Conservation (phyloP, 371 early-diverging fungal species). For the Mucor lusitanicus region DNA sequence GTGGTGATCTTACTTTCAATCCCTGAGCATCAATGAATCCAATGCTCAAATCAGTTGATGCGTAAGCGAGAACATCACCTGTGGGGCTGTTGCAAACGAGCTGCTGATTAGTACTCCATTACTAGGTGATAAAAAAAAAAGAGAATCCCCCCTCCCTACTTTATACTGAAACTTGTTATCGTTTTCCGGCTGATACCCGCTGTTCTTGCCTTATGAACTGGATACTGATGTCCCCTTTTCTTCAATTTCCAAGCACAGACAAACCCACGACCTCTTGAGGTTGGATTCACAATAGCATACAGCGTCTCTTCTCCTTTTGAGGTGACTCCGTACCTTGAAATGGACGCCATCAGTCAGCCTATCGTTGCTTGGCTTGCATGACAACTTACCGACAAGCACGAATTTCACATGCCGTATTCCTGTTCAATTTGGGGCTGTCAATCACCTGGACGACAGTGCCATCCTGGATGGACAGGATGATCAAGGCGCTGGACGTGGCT, state of each 20-base stretch:
- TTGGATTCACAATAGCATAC: conserved; percentile 44
- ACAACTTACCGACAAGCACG: conserved; percentile 46
- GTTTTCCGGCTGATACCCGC: conserved; percentile 36
- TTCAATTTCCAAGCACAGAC: conserved; percentile 37
- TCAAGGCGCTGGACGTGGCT: conserved; percentile 42
- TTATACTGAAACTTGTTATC: conserved; percentile 38
- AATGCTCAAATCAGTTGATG: conserved; percentile 57
- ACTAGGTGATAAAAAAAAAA: too few species aligned
- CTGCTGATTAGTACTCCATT: neutral
- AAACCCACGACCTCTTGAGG: conserved; percentile 30
- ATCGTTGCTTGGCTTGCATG: neutral
- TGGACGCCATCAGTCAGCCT: neutral
- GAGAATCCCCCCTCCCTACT: conserved; percentile 24
- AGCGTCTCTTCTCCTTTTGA: conserved; percentile 17
- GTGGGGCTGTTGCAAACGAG: conserved; percentile 33
- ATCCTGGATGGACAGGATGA: conserved; percentile 50
- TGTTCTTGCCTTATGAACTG: conserved; percentile 26
- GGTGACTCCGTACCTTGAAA: neutral
- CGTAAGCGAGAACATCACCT: conserved; percentile 64
- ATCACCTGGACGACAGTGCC: conserved; percentile 60
- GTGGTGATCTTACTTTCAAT: conserved; percentile 44
- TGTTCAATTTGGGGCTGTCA: conserved; percentile 60
- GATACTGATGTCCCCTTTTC: conserved; percentile 12
- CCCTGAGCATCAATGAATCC: conserved; percentile 58
- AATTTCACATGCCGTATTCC: conserved; percentile 47